Evolutionary conservation across 805 yeast species (phyloP), one percentile per base, ranked within the genome.

Genomic region (Cyberlindnera veronae): DNA sequence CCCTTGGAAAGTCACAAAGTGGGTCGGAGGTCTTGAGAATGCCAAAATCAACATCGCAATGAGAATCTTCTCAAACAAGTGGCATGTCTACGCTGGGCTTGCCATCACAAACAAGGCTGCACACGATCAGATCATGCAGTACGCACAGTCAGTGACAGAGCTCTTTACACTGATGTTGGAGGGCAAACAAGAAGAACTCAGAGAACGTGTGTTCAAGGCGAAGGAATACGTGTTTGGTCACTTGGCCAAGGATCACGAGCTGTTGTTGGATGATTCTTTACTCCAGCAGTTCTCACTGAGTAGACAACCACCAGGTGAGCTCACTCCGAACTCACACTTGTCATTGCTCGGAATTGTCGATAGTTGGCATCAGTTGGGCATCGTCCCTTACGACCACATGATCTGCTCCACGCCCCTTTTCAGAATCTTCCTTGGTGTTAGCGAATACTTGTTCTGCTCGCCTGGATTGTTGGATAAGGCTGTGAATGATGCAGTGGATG

Each of bases 81-180:
- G 96, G 95, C 99, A 93, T 61, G 98, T 93, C 22, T 93, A 93
- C 58, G 98, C 98, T 5, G 99, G 99, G 0, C 69, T 93, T 54
- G 97, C 98, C 9, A 91, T 93, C 50, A 84, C 96, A 2, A 93
- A 93, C 55, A 97, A 96, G 2, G 78, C 90, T 31, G 97, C 98
- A 1, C 97, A 91, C 56, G 77, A 74, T 29, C 98, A 93, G 63
- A 83, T 95, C 15, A 70, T 85, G 49, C 97, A 90, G 60, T 93
- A 91, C 60, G 84, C 98, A 2, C 74, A 76, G 26, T 84, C 95
- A 1, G 83, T 84, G 3, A 83, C 93, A 1, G 93, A 85, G 40
- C 67, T 93, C 32, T 90, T 84, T 60, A 77, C 91, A 20, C 63
- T 93, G 55, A 87, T 91, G 85, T 74, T 91, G 27, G 82, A 81